A percentile compares a stretch with the other conserved stretches of the same genome.
These are phyloP conservation scores for Botrytis aclada DNA, from an alignment of 2,329 filamentous ascomycete genomes.

Conservation along the genomic window DNA sequence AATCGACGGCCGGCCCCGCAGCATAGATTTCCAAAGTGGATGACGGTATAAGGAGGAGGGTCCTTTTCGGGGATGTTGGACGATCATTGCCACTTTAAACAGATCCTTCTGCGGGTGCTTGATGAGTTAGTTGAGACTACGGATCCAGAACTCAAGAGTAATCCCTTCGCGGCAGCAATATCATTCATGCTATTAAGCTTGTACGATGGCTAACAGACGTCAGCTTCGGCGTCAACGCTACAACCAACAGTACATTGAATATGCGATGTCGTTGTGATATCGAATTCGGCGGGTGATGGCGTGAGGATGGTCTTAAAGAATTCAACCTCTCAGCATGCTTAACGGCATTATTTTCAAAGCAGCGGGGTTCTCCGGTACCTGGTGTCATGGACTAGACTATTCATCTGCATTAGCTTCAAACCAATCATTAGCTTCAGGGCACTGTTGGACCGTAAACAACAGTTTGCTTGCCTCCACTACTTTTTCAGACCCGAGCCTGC, in stretches of 20 bases:
- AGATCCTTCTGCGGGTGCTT: background rate
- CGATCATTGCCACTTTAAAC: background rate
- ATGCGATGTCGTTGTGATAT: background rate
- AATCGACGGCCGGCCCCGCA: background rate
- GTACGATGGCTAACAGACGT: background rate
- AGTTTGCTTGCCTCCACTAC: background rate
- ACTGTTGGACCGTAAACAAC: background rate
- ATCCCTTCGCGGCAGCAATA: background rate
- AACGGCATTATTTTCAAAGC: background rate
- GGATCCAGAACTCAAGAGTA: background rate
- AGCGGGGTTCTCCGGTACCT: background rate
- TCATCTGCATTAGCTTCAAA: background rate
- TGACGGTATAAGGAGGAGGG: background rate
- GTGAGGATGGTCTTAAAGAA: background rate
- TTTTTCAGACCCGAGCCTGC: too few species aligned
- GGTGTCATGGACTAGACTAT: background rate
- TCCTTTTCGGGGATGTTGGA: background rate
- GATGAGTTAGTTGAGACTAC: background rate
- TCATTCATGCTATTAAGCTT: slow-evolving; percentile 4
- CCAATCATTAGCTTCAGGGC: slow-evolving; percentile 5
- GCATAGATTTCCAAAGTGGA: background rate
- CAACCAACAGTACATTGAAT: background rate
- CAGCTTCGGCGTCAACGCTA: background rate
- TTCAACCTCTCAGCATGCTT: slow-evolving; percentile 4
- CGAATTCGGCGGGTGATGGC: background rate